A percentile compares a stretch with the other conserved stretches of the same genome.
Evolutionary conservation across 78 protist species (phyloP).

Genomic region (Cavenderia fasciculata): DNA sequence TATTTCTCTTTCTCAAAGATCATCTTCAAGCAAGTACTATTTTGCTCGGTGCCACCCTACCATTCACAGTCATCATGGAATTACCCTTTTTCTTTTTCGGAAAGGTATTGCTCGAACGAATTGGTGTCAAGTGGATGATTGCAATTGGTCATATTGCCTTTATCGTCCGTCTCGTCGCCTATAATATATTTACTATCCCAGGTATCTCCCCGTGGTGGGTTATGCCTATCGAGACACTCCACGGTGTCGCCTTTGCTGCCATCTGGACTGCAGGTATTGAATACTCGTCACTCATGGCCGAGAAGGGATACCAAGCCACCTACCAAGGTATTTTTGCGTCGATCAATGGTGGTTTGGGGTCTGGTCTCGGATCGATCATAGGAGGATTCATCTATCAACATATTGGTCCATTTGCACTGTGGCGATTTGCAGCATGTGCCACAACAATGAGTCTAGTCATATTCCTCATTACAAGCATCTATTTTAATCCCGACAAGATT

Average conservation of each 20-base stretch:
- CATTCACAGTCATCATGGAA: conserved; percentile 8
- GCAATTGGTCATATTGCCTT: conserved; percentile 25
- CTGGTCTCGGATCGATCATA: conserved; percentile 11
- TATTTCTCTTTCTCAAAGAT: conserved; percentile 3
- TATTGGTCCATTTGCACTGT: background rate
- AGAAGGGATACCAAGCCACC: conserved; percentile 8
- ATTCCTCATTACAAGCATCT: too few relatives aligned
- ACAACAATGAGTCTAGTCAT: background rate
- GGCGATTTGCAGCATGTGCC: background rate
- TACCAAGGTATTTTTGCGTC: conserved; percentile 18
- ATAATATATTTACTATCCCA: conserved; percentile 6
- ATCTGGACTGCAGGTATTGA: conserved; percentile 9
- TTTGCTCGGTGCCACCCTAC: conserved; percentile 1
- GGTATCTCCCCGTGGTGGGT: background rate
- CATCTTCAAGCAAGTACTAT: background rate
- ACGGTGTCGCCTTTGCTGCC: background rate
- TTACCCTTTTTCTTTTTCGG: conserved; percentile 20
- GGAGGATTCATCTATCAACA: conserved; percentile 25
- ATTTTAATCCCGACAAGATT: too few relatives aligned
- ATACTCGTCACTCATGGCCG: background rate
- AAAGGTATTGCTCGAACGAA: background rate
- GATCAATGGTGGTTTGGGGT: conserved; percentile 1
- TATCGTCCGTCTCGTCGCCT: background rate
- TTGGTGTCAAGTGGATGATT: conserved; percentile 9
- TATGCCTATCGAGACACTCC: background rate